Conservation (phyloP, 2,329 filamentous ascomycete species). For the Xenosphaeropsis pyriputrescens region DNA sequence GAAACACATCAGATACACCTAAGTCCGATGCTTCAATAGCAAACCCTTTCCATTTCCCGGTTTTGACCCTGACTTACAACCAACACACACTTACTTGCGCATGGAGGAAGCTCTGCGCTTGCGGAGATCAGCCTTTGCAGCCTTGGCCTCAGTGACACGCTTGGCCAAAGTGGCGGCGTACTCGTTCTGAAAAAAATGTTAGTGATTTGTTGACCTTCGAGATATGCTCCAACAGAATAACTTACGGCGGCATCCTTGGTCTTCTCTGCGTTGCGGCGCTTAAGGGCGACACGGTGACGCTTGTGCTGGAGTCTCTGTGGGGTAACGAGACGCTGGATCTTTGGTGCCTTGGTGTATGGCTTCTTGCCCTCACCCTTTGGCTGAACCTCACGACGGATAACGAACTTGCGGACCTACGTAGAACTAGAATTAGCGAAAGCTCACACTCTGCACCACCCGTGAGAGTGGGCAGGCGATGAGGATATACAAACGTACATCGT, state of each 20-base stretch:
- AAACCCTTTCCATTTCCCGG: background rate
- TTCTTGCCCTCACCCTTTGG: conserved; percentile 96
- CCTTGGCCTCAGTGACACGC: conserved; percentile 93
- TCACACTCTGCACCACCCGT: conserved; percentile 38
- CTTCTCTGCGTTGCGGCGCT: conserved; percentile 94
- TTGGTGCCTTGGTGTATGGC: conserved; percentile 99
- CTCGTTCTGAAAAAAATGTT: conserved; percentile 59
- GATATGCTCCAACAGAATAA: conserved; percentile 16
- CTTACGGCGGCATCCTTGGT: conserved; percentile 98
- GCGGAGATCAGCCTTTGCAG: conserved; percentile 81
- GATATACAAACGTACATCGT: conserved; percentile 80
- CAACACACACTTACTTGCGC: conserved; percentile 52
- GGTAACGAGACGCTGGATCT: conserved; percentile 99
- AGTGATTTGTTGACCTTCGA: conserved; percentile 1
- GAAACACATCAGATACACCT: conserved; percentile 2
- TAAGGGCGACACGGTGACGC: conserved; percentile 94
- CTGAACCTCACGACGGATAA: conserved; percentile 96
- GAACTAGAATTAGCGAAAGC: conserved; percentile 20
- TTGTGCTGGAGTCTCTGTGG: conserved; percentile 99
- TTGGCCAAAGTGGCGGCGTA: conserved; percentile 93
- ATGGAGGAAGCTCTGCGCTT: conserved; percentile 96
- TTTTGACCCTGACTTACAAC: background rate
- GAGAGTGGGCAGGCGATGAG: conserved; percentile 54
- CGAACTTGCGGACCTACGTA: conserved; percentile 91
- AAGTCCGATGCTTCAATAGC: background rate